Evolutionary conservation across 2,329 filamentous ascomycete genomes (phyloP), one percentile per base, ranked within the genome.

Genomic region (Xylaria sp.): DNA sequence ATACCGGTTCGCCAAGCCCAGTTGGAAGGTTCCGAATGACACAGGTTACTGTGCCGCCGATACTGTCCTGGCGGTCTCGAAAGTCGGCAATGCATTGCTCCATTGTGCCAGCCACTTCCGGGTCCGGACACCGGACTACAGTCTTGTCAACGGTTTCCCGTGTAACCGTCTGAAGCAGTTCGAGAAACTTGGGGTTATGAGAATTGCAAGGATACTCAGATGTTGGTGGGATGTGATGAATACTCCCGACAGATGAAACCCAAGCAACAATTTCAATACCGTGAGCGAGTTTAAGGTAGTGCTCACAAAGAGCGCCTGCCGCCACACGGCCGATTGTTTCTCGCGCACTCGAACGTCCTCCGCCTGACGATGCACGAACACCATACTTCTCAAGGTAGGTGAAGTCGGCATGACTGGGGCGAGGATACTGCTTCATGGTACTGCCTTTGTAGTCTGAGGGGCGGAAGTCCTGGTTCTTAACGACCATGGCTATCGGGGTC

Each of bases 11-110:
- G 68, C 96, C 96, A 2, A 98, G 87, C 0, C 95, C 95, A 49
- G 89, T 88, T 33, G 95, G 96, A 8, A 90, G 89, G 77, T 97
- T 95, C 72, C 92, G 89, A 78, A 98, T 94, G 48, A 98, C 92
- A 76, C 95, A 98, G 55, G 94, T 97, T 20, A 98, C 94, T 13
- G 94, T 97, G 70, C 96, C 96, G 68, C 96, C 96, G 74, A 97
- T 98, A 83, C 92, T 95, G 84, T 98, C 95, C 68, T 93, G 82
- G 67, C 85, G 86, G 75, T 97, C 93, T 65, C 91, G 87, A 83
- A 92, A 94, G 55, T 91, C 87, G 75, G 90, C 92, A 75, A 98
- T 94, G 74, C 89, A 82, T 10, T 91, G 86, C 76, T 91, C 91
- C 94, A 98, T 98, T 74, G 84, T 84, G 18, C 88, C 85, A 3